These are phyloP conservation scores for Mortierella sp. DNA, from an alignment of 371 early-diverging fungal species.

Conservation along the genomic window DNA sequence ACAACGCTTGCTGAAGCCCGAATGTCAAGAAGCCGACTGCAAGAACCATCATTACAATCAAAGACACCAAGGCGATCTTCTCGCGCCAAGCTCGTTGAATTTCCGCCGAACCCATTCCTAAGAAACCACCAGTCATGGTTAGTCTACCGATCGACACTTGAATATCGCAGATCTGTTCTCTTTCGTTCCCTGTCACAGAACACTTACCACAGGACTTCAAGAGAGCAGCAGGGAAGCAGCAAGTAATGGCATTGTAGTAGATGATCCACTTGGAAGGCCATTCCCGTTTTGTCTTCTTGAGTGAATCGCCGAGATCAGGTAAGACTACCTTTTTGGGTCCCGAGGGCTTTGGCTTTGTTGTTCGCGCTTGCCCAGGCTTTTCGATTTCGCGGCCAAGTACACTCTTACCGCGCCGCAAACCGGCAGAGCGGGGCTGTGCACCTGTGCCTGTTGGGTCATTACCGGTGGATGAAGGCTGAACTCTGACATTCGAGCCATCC, in stretches of 20 bases:
- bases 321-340: slow-evolving; percentile 35
- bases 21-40: slow-evolving; percentile 84
- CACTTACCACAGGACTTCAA: slow-evolving; percentile 50
- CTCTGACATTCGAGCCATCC: slow-evolving; percentile 45
- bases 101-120: slow-evolving; percentile 55
- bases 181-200: neutral
- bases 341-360: slow-evolving; percentile 14
- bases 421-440: slow-evolving; percentile 6
- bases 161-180: too few relatives aligned
- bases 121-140: neutral
- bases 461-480: slow-evolving; percentile 50
- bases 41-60: slow-evolving; percentile 76
- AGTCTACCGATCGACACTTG: neutral
- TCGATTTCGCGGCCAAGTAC: slow-evolving; percentile 52
- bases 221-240: slow-evolving; percentile 62
- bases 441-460: slow-evolving; percentile 31
- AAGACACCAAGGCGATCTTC: slow-evolving; percentile 82
- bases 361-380: slow-evolving; percentile 44
- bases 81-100: slow-evolving; percentile 89
- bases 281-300: slow-evolving; percentile 45
- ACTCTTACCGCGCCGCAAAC: slow-evolving; percentile 49
- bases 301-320: slow-evolving; percentile 31
- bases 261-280: slow-evolving; percentile 60
- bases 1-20: slow-evolving; percentile 71
- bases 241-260: slow-evolving; percentile 65